These are phyloP conservation scores for Hymenoscyphus albidus DNA, from an alignment of 2,329 filamentous ascomycete genomes.

Conservation along the genomic window DNA sequence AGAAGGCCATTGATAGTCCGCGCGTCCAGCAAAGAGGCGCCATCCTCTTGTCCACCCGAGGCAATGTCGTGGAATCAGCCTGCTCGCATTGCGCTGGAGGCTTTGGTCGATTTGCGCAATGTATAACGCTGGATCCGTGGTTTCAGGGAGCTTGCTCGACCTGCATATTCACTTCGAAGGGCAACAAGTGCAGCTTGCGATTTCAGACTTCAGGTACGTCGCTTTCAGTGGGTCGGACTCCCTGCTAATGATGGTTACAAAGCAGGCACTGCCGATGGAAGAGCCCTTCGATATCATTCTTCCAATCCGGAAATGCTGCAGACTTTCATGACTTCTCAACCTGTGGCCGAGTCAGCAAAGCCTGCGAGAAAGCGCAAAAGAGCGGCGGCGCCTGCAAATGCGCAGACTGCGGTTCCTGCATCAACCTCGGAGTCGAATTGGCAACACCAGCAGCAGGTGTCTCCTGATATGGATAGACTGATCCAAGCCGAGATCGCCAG, in stretches of 20 bases:
- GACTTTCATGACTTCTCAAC: slow-evolving; percentile 14
- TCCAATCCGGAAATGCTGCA: slow-evolving; percentile 22
- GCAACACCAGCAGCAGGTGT: background rate
- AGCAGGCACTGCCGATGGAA: slow-evolving; percentile 25
- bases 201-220: slow-evolving; percentile 21
- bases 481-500: slow-evolving; percentile 7
- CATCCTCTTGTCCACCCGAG: slow-evolving; percentile 25
- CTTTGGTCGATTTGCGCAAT: slow-evolving; percentile 27
- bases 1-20: slow-evolving; percentile 25
- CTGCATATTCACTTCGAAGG: slow-evolving; percentile 29
- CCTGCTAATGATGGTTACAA: background rate
- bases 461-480: slow-evolving; percentile 6
- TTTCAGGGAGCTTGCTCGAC: slow-evolving; percentile 30
- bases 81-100: slow-evolving; percentile 27
- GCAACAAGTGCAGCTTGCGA: slow-evolving; percentile 29
- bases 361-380: slow-evolving; percentile 21
- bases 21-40: slow-evolving; percentile 28
- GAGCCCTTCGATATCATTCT: slow-evolving; percentile 23
- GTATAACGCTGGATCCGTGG: slow-evolving; percentile 27
- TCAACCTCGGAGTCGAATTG: slow-evolving; percentile 9
- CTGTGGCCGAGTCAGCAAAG: slow-evolving; percentile 11
- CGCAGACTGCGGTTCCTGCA: slow-evolving; percentile 3
- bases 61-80: slow-evolving; percentile 16
- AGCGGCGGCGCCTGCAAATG: slow-evolving; percentile 11
- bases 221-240: background rate